Percentiles rank a stretch among this genome's conserved stretches.
Conservation (phyloP, 768 basidiomycete genomes). For the Rhizopogon vinicolor region DNA sequence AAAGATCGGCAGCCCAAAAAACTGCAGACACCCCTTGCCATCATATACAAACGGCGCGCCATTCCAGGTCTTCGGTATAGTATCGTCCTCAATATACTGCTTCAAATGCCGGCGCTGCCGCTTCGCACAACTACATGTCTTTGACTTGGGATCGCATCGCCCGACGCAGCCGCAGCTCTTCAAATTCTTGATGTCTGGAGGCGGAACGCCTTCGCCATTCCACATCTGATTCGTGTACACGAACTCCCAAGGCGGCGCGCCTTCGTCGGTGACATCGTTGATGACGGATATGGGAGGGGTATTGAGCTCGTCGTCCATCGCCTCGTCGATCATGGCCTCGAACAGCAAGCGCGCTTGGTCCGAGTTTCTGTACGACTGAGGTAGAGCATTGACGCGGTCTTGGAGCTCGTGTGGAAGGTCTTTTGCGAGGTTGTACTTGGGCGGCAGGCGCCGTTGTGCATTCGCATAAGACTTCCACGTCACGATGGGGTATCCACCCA, state of each 20-base stretch:
- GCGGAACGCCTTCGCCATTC: constrained; percentile 63
- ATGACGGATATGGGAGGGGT: constrained; percentile 63
- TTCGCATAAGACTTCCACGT: constrained; percentile 19
- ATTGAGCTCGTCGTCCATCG: constrained; percentile 59
- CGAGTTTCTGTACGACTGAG: constrained; percentile 33
- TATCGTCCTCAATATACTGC: constrained; percentile 12
- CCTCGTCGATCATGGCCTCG: constrained; percentile 60
- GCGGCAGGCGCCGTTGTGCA: constrained; percentile 11
- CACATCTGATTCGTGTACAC: constrained; percentile 82
- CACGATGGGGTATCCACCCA: constrained; percentile 9
- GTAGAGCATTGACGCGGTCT: constrained; percentile 59
- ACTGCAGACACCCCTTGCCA: constrained; percentile 47
- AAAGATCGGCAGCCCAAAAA: constrained; percentile 58
- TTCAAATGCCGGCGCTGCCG: constrained; percentile 42
- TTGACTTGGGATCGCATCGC: constrained; percentile 68
- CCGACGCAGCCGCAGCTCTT: constrained; percentile 74
- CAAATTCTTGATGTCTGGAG: constrained; percentile 53
- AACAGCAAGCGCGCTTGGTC: constrained; percentile 51
- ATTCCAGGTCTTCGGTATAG: constrained; percentile 28
- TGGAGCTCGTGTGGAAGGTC: constrained; percentile 63
- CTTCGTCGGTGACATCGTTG: constrained; percentile 64
- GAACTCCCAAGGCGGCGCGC: constrained; percentile 82
- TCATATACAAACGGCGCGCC: constrained; percentile 68
- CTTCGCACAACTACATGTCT: constrained; percentile 64
- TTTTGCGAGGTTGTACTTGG: constrained; percentile 29